These are phyloP conservation scores for Nemania sp. DNA, from an alignment of 2,329 filamentous ascomycete genomes.

Conservation along the genomic window DNA sequence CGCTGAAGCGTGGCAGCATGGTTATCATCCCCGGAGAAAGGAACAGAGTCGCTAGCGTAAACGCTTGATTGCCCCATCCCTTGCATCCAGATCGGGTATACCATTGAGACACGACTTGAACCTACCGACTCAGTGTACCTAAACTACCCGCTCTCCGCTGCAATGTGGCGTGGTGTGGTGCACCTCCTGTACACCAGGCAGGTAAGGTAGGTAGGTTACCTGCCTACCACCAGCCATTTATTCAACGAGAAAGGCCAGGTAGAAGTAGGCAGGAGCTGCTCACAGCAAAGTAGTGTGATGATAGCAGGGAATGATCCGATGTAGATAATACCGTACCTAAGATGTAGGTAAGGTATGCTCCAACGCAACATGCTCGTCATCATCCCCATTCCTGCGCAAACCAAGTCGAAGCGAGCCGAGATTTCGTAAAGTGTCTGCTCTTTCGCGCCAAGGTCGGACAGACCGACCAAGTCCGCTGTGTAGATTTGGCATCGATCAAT, in stretches of 20 bases:
- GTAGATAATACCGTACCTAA: too few species aligned
- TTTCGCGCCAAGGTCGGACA: conserved; percentile 14
- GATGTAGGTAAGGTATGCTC: not conserved
- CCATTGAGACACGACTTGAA: conserved; percentile 5
- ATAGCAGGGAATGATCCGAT: too few species aligned
- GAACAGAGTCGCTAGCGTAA: conserved; percentile 8
- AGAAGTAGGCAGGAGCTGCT: not conserved
- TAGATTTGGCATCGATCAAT: conserved; percentile 6
- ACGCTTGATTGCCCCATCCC: conserved; percentile 10
- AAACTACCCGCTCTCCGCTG: too few species aligned
- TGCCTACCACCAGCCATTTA: not conserved
- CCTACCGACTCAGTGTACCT: not conserved
- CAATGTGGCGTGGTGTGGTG: too few species aligned
- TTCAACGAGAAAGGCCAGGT: too few species aligned
- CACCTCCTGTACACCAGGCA: too few species aligned
- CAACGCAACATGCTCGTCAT: too few species aligned
- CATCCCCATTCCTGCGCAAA: too few species aligned
- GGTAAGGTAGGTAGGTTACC: not conserved
- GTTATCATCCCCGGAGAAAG: conserved; percentile 20
- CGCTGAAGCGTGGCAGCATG: conserved; percentile 23
- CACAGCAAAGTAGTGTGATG: too few species aligned
- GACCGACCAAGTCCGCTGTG: conserved; percentile 7
- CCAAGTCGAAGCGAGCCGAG: too few species aligned
- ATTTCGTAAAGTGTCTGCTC: too few species aligned
- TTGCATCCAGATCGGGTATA: conserved; percentile 12